These are phyloP conservation scores for Fusarium sp. DNA, from an alignment of 2,329 filamentous ascomycete species.

Conservation along the genomic window DNA sequence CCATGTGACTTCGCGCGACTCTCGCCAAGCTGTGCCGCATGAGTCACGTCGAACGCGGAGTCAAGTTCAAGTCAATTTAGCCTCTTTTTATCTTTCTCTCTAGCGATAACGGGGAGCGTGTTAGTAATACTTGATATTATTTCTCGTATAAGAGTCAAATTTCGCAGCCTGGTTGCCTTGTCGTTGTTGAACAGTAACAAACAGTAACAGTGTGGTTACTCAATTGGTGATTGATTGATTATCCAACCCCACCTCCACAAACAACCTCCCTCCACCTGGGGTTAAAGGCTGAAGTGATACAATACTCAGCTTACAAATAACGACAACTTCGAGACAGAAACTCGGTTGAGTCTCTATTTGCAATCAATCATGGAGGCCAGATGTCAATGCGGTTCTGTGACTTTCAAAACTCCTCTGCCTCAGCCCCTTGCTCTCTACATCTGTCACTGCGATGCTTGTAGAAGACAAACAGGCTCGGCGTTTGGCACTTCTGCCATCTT, in stretches of 20 bases:
- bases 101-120: constrained; percentile 31
- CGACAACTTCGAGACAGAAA: neutral
- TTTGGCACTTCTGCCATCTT: constrained; percentile 78
- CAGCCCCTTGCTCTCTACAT: constrained; percentile 74
- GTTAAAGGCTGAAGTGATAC: neutral
- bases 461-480: constrained; percentile 72
- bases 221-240: constrained; percentile 25
- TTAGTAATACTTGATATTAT: neutral
- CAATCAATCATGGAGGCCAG: constrained; percentile 64
- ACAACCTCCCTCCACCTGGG: constrained; percentile 10
- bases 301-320: neutral
- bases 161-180: constrained; percentile 1
- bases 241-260: constrained; percentile 21
- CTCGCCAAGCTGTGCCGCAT: constrained; percentile 42
- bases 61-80: constrained; percentile 9
- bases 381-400: constrained; percentile 73
- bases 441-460: constrained; percentile 76
- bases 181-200: neutral
- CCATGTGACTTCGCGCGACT: constrained; percentile 49
- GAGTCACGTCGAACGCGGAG: constrained; percentile 42
- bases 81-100: neutral
- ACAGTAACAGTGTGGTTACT: neutral
- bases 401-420: constrained; percentile 70
- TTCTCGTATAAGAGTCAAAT: constrained; percentile 12
- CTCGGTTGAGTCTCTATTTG: neutral